These are phyloP conservation scores for Suillus spraguei DNA, from an alignment of 768 basidiomycete species.

Conservation along the genomic window DNA sequence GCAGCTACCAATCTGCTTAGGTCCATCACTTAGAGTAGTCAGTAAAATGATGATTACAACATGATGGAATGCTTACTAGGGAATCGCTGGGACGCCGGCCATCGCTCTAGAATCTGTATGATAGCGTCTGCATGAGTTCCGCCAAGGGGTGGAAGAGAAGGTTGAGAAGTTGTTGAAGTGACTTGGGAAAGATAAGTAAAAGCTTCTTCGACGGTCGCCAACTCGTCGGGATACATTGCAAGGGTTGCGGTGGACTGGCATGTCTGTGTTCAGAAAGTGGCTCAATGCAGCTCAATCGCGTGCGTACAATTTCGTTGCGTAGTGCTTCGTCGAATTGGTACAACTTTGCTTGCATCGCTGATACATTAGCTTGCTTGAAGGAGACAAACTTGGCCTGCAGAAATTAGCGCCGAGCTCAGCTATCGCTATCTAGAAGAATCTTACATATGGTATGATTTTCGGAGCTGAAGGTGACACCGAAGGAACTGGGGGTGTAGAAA, in stretches of 20 bases:
- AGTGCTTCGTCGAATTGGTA: conserved; percentile 74
- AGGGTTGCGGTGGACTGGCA: conserved; percentile 68
- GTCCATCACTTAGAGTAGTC: conserved; percentile 68
- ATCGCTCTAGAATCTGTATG: conserved; percentile 65
- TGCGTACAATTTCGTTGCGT: conserved; percentile 66
- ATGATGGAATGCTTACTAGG: conserved; percentile 49
- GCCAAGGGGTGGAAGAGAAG: conserved; percentile 39
- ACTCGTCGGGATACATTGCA: conserved; percentile 71
- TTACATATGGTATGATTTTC: conserved; percentile 56
- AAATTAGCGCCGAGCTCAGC: conserved; percentile 4
- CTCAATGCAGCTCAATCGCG: neutral
- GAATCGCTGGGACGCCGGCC: conserved; percentile 74
- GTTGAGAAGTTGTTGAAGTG: conserved; percentile 37
- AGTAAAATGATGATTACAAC: neutral
- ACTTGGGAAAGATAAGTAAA: conserved; percentile 61
- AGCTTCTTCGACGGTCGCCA: conserved; percentile 55
- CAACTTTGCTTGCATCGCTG: conserved; percentile 79
- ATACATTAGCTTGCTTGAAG: conserved; percentile 86
- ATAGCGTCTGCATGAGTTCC: conserved; percentile 62
- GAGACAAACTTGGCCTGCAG: conserved; percentile 60
- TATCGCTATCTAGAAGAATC: conserved; percentile 38
- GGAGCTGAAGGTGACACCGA: conserved; percentile 32
- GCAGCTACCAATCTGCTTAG: conserved; percentile 76
- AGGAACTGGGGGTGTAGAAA: conserved; percentile 34
- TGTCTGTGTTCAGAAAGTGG: neutral